Base-by-base conservation (phyloP, 2,329 filamentous ascomycete genomes). In the Laburnicola sp. region DNA sequence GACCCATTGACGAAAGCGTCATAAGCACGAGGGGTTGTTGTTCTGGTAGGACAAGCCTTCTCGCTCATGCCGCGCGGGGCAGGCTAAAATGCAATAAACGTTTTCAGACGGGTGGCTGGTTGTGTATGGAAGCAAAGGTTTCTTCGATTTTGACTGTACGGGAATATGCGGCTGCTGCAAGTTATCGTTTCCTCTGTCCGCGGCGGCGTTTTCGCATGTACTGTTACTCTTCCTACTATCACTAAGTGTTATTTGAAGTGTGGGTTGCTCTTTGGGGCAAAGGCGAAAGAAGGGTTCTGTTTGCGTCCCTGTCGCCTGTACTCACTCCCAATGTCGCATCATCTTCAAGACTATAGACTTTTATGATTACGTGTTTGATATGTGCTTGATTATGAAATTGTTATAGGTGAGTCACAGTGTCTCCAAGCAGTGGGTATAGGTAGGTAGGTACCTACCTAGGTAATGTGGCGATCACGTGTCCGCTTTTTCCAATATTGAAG, bases 1-100 rank as follows among this genome's bases (percentile, higher is more conserved):
- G 86, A 89, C 68, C 86, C 86, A 23, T 76, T 89, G 31, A 66
- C 68, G 26, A 67, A 56, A 40, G 45, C 53, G 32, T 54, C 57
- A 60, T 70, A 56, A 58, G 25, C 25, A n/a, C 22, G 21, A 36
- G 22, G 38, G 21, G 16, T 5, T 11, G 35, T 22, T 34, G 22
- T 30, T 34, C 28, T 35, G 16, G 28, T 11, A 48, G 26, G 22
- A 16, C 11, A 42, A 30, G 36, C 9, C 22, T 38, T 30, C 38
- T 41, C 7, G 9, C 38, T 16, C 23, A 5, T 37, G 44, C 10
- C 4, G 36, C 9, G 26, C 31, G 3, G 43, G 22, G 26, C 22
- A 48, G 21, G n/a, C 2, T 36, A 28, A 31, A 27, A 9, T 16
- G 37, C 30, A 32, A 48, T 26, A 21, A 48, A 32, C 28, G 21